Evolutionary conservation across 2,329 filamentous ascomycete genomes (phyloP).

Genomic region (Claviceps fusiformis): DNA sequence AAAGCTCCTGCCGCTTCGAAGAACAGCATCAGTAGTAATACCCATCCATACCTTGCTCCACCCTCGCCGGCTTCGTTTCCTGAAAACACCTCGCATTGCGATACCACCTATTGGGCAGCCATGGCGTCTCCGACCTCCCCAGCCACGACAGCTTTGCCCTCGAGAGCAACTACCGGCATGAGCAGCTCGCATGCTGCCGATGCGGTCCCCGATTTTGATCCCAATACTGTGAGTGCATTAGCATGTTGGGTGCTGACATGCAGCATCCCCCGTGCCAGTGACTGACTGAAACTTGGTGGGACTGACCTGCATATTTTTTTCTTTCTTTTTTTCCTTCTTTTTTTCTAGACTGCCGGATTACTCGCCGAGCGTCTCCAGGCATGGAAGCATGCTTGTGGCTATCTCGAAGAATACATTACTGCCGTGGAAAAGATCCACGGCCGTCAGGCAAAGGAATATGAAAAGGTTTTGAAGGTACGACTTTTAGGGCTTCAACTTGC

Average conservation of each 20-base stretch:
- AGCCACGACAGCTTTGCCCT: slow-evolving; percentile 23
- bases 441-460: slow-evolving; percentile 82
- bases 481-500: background rate
- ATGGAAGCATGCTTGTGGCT: slow-evolving; percentile 88
- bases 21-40: background rate
- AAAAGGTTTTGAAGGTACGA: slow-evolving; percentile 71
- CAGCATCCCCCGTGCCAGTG: too few species aligned
- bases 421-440: slow-evolving; percentile 79
- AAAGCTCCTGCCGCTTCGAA: background rate
- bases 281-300: too few species aligned
- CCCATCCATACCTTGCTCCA: background rate
- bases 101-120: background rate
- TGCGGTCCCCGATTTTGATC: slow-evolving; percentile 44
- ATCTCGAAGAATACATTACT: slow-evolving; percentile 79
- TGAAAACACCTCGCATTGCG: background rate
- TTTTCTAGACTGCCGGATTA: slow-evolving; percentile 55
- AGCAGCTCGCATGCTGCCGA: slow-evolving; percentile 41
- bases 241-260: too few species aligned
- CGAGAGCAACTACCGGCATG: slow-evolving; percentile 32
- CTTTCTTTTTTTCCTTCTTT: too few species aligned
- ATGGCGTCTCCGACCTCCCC: slow-evolving; percentile 19
- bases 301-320: background rate
- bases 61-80: background rate
- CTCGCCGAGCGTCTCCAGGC: slow-evolving; percentile 80
- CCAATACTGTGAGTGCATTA: slow-evolving; percentile 35